A percentile compares a stretch with the other conserved stretches of the same genome.
These are phyloP conservation scores for Alternaria sp. DNA, from an alignment of 2,329 filamentous ascomycete species.

Conservation along the genomic window DNA sequence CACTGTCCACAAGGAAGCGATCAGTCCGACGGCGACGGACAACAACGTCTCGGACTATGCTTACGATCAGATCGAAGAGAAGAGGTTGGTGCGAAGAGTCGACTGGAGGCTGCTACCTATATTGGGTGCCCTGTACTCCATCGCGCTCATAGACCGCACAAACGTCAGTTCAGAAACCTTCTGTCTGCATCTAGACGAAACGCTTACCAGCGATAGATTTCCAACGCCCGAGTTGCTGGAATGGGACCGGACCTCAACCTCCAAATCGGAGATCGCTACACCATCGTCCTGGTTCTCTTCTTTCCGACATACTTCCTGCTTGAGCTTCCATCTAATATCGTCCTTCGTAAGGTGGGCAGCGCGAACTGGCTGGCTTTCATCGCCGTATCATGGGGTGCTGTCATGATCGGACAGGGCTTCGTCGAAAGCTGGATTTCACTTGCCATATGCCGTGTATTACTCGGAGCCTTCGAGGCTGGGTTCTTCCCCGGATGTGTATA, in stretches of 20 bases:
- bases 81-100: constrained; percentile 35
- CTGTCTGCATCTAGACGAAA: not conserved
- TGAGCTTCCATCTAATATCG: constrained; percentile 31
- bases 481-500: constrained; percentile 40
- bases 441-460: constrained; percentile 26
- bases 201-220: constrained; percentile 15
- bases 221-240: constrained; percentile 37
- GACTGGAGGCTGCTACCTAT: constrained; percentile 51
- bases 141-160: constrained; percentile 47
- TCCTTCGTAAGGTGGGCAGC: constrained; percentile 34
- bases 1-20: constrained; percentile 13
- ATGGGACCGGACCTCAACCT: constrained; percentile 34
- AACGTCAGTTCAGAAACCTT: constrained; percentile 21
- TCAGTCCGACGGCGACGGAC: not conserved
- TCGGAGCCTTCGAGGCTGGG: constrained; percentile 33
- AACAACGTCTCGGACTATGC: constrained; percentile 10
- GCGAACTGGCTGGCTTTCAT: constrained; percentile 37
- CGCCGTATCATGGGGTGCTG: constrained; percentile 30
- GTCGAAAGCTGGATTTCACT: constrained; percentile 31
- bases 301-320: constrained; percentile 36
- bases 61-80: constrained; percentile 24
- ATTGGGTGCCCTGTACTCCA: constrained; percentile 47
- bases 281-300: constrained; percentile 33
- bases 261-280: constrained; percentile 30
- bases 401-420: constrained; percentile 39